These are phyloP conservation scores for Haplographium delicatum DNA, from an alignment of 495 filamentous ascomycete genomes.

Conservation along the genomic window DNA sequence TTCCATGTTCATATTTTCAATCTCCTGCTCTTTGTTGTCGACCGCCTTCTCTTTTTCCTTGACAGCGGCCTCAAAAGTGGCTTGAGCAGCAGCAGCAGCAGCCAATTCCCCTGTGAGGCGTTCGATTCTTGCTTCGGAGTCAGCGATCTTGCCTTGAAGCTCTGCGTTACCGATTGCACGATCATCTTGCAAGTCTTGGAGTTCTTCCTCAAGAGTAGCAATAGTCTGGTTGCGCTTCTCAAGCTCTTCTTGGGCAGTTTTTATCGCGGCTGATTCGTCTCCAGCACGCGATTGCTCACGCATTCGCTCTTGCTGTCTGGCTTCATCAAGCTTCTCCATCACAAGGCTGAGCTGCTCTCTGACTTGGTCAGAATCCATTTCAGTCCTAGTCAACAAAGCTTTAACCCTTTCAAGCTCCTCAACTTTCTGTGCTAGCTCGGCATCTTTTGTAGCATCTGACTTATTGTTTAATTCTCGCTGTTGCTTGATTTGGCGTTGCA, in stretches of 20 bases:
- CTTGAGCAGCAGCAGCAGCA: constrained; percentile 32
- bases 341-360: constrained; percentile 42
- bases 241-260: constrained; percentile 42
- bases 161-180: constrained; percentile 26
- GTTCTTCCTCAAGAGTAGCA: constrained; percentile 37
- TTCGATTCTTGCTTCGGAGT: constrained; percentile 30
- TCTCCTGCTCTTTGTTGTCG: constrained; percentile 50
- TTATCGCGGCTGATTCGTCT: constrained; percentile 32
- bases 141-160: constrained; percentile 24
- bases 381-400: constrained; percentile 40
- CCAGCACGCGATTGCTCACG: constrained; percentile 25
- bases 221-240: constrained; percentile 43
- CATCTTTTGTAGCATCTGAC: constrained; percentile 55
- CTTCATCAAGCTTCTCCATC: constrained; percentile 47
- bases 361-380: constrained; percentile 41
- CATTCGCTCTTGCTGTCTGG: constrained; percentile 28
- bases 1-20: constrained; percentile 71
- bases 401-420: constrained; percentile 50
- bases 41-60: constrained; percentile 18
- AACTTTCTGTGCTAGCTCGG: constrained; percentile 42
- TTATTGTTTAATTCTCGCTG: constrained; percentile 81
- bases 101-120: constrained; percentile 32
- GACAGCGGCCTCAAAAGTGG: constrained; percentile 19
- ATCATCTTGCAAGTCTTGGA: constrained; percentile 34
- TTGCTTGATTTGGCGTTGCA: constrained; percentile 85